phyloP scores from a whole-genome alignment of 1,139 yeast species.

The Chernovozyma aurita region DNA sequence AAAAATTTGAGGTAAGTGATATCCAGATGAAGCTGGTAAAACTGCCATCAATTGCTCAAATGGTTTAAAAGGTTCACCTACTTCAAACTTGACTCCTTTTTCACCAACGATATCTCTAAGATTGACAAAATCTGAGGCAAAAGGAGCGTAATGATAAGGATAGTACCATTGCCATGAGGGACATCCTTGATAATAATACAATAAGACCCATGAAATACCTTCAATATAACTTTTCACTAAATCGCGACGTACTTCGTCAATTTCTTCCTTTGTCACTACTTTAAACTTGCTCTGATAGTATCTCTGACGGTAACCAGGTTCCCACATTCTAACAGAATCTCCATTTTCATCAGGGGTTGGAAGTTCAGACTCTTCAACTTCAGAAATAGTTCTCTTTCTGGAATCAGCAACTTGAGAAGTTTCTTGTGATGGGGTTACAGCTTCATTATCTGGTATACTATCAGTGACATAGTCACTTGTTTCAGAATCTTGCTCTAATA shows the following conservation, averaged over 20 bases:
- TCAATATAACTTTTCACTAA: constrained; percentile 78
- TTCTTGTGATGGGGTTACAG: constrained; percentile 8
- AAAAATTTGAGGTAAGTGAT: constrained; percentile 79
- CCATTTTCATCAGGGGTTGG: constrained; percentile 26
- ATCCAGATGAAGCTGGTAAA: constrained; percentile 94
- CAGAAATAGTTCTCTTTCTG: constrained; percentile 15
- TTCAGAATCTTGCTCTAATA: constrained; percentile 11
- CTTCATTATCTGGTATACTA: constrained; percentile 17
- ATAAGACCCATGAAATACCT: constrained; percentile 92
- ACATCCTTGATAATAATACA: constrained; percentile 95
- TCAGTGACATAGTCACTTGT: constrained; percentile 7
- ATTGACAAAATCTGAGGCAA: constrained; percentile 79
- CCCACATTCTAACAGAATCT: constrained; percentile 72
- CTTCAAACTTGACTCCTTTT: constrained; percentile 56
- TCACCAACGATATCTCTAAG: constrained; percentile 43
- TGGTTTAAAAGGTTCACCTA: constrained; percentile 84
- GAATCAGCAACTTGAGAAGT: constrained; percentile 20
- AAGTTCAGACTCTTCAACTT: constrained; percentile 11
- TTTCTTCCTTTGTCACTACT: constrained; percentile 50
- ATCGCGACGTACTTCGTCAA: constrained; percentile 49
- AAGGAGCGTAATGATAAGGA: constrained; percentile 97
- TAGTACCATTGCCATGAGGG: constrained; percentile 99
- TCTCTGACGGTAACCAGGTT: constrained; percentile 80
- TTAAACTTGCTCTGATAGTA: constrained; percentile 78
- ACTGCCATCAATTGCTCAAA: constrained; percentile 98